phyloP scores from a whole-genome alignment of 2,329 filamentous ascomycete genomes.

The Nigrospora oryzae region DNA sequence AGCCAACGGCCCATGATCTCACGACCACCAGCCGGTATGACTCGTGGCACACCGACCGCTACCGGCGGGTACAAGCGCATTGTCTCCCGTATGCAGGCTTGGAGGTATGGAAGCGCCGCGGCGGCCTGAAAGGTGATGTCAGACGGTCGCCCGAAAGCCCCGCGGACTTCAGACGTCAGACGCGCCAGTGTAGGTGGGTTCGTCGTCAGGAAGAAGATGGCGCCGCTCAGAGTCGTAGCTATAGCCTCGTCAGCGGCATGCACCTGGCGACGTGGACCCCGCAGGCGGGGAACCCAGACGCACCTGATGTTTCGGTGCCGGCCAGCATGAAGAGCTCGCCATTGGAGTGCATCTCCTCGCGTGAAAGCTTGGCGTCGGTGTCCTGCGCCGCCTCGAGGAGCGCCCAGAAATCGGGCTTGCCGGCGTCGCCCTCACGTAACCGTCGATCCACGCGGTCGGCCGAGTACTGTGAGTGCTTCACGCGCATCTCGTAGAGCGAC shows the following conservation, averaged over 20 bases:
- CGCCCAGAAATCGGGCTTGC: slow-evolving; percentile 13
- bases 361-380: slow-evolving; percentile 3
- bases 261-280: too few species aligned
- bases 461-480: slow-evolving; percentile 6
- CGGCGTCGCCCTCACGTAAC: slow-evolving; percentile 9
- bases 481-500: slow-evolving; percentile 7
- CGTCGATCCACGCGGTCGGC: slow-evolving; percentile 17
- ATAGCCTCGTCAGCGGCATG: neutral
- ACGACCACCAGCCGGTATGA: slow-evolving; percentile 13
- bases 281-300: too few species aligned
- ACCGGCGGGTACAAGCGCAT: slow-evolving; percentile 15
- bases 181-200: slow-evolving; percentile 12
- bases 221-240: slow-evolving; percentile 24
- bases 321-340: slow-evolving; percentile 7
- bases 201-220: slow-evolving; percentile 15
- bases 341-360: slow-evolving; percentile 9
- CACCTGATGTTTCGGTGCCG: slow-evolving; percentile 5
- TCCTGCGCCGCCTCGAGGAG: slow-evolving; percentile 7
- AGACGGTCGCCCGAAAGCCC: slow-evolving; percentile 9
- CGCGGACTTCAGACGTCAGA: slow-evolving; percentile 15
- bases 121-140: slow-evolving; percentile 18
- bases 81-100: slow-evolving; percentile 15
- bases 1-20: slow-evolving; percentile 9
- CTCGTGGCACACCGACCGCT: slow-evolving; percentile 10
- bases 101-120: slow-evolving; percentile 11